Evolutionary conservation across 2,329 filamentous ascomycete species (phyloP).

Genomic region (Epicoccum sorghinum): DNA sequence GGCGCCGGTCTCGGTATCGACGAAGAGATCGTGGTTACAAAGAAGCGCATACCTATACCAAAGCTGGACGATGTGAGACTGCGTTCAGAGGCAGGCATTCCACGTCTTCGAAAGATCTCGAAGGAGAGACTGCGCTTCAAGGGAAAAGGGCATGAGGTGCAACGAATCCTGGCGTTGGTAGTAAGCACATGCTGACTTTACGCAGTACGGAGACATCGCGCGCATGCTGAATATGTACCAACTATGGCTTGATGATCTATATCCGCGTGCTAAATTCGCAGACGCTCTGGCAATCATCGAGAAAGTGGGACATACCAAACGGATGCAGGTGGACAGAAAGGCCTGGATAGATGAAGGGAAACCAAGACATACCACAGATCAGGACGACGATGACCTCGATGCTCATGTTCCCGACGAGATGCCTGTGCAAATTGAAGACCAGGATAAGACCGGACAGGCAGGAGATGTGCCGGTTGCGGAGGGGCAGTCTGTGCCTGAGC

Average conservation of each 20-base stretch:
- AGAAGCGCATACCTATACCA: slow-evolving; percentile 75
- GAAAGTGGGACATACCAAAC: slow-evolving; percentile 86
- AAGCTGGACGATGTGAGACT: slow-evolving; percentile 87
- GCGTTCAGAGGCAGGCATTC: slow-evolving; percentile 83
- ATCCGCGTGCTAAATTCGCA: slow-evolving; percentile 90
- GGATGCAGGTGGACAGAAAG: slow-evolving; percentile 73
- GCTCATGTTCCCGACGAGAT: not conserved
- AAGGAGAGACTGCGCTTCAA: slow-evolving; percentile 77
- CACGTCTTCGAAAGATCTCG: slow-evolving; percentile 75
- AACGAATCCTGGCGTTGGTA: too few relatives aligned
- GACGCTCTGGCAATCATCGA: slow-evolving; percentile 91
- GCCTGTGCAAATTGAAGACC: slow-evolving; percentile 5
- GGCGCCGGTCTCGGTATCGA: slow-evolving; percentile 76
- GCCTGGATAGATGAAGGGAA: slow-evolving; percentile 84
- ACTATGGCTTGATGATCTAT: slow-evolving; percentile 94
- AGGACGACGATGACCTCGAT: slow-evolving; percentile 32
- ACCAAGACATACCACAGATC: slow-evolving; percentile 51
- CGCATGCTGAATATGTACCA: slow-evolving; percentile 90
- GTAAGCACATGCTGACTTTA: slow-evolving; percentile 18
- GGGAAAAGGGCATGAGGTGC: slow-evolving; percentile 90
- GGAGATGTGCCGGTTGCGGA: not conserved
- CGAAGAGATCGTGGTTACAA: slow-evolving; percentile 81
- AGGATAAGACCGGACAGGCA: slow-evolving; percentile 21
- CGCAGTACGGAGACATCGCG: slow-evolving; percentile 80
- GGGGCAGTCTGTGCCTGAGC: slow-evolving; percentile 1